phyloP scores from a whole-genome alignment of 1,284 basidiomycete species.

The Acaromyces ingoldii region DNA sequence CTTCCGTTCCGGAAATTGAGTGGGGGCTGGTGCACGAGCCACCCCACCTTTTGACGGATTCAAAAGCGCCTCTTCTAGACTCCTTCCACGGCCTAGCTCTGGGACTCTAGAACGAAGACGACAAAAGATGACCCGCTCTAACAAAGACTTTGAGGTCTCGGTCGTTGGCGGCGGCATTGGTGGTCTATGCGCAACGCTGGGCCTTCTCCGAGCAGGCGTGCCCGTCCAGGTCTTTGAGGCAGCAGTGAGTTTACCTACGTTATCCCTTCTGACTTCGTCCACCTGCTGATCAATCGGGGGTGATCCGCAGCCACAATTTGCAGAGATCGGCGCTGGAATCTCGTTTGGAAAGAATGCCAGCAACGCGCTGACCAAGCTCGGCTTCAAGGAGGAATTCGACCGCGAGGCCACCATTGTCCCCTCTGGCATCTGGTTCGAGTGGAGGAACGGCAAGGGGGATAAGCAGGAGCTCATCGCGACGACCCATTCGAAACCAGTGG shows the following conservation, averaged over 20 bases:
- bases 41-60: no score
- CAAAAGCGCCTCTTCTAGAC: no score
- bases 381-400: conserved; percentile 19
- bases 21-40: no score
- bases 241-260: conserved; percentile 13
- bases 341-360: conserved; percentile 15
- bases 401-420: conserved; percentile 18
- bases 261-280: no score
- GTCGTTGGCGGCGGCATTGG: conserved; percentile 31
- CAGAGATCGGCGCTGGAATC: conserved; percentile 29
- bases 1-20: background rate
- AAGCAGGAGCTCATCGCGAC: conserved; percentile 18
- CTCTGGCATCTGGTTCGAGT: conserved; percentile 28
- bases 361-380: conserved; percentile 16
- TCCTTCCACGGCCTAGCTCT: no score
- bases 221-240: conserved; percentile 24
- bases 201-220: conserved; percentile 13
- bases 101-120: no score
- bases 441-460: conserved; percentile 19
- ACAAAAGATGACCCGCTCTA: no score
- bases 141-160: conserved; percentile 26
- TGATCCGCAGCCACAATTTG: no score
- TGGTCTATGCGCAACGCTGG: conserved; percentile 26
- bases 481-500: conserved; percentile 22
- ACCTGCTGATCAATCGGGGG: no score